phyloP scores from a whole-genome alignment of 768 basidiomycete species.

The Pleurotus pulmonarius region DNA sequence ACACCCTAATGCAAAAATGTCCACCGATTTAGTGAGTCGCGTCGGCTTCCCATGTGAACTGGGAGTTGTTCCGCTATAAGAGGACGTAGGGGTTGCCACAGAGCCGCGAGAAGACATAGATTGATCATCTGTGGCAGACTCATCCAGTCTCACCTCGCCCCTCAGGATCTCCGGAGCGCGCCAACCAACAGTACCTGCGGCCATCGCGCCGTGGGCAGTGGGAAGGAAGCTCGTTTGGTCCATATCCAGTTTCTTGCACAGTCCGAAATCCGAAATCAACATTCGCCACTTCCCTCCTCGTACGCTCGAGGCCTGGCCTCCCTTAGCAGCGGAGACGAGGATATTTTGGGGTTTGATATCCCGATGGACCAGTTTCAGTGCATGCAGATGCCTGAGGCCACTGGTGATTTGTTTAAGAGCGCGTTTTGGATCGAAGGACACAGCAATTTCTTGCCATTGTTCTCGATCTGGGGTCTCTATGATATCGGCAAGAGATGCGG shows the following conservation, averaged over 20 bases:
- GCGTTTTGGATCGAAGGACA: slow-evolving; percentile 81
- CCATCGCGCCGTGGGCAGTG: slow-evolving; percentile 84
- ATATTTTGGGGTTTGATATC: slow-evolving; percentile 99
- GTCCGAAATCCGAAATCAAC: slow-evolving; percentile 95
- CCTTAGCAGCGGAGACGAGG: slow-evolving; percentile 72
- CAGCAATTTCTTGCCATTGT: slow-evolving; percentile 71
- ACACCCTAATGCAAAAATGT: slow-evolving; percentile 95
- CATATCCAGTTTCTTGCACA: slow-evolving; percentile 91
- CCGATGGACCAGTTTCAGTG: slow-evolving; percentile 93
- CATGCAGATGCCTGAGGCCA: slow-evolving; percentile 88
- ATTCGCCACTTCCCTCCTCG: slow-evolving; percentile 55
- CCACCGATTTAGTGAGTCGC: slow-evolving; percentile 89
- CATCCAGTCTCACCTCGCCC: slow-evolving; percentile 92
- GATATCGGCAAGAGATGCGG: slow-evolving; percentile 84
- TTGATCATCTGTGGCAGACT: slow-evolving; percentile 57
- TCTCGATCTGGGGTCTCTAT: slow-evolving; percentile 72
- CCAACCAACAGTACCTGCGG: slow-evolving; percentile 95
- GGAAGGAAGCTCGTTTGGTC: slow-evolving; percentile 97
- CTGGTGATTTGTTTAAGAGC: slow-evolving; percentile 84
- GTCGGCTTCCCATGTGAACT: slow-evolving; percentile 45
- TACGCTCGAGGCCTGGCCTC: slow-evolving; percentile 32
- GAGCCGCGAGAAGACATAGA: slow-evolving; percentile 69
- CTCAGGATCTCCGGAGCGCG: slow-evolving; percentile 94
- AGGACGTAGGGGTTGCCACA: slow-evolving; percentile 44
- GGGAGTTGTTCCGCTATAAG: slow-evolving; percentile 18